A percentile compares a stretch with the other conserved stretches of the same genome.
These are phyloP conservation scores for Ogataea zsoltii DNA, from an alignment of 805 yeast species.

Conservation along the genomic window DNA sequence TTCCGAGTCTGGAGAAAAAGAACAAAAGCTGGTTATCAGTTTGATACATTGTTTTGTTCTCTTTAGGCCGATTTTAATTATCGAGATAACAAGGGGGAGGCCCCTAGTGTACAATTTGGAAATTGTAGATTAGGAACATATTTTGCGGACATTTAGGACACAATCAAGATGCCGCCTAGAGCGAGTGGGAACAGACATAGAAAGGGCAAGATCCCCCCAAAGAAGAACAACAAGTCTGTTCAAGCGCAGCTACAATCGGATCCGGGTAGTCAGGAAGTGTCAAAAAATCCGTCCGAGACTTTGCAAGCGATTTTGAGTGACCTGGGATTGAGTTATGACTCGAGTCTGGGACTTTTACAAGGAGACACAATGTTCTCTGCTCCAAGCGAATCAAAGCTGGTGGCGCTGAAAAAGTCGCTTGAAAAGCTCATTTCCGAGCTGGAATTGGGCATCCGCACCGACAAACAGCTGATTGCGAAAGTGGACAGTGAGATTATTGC, in stretches of 20 bases:
- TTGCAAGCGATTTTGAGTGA: conserved; percentile 54
- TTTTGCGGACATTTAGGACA: neutral
- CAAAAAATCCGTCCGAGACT: conserved; percentile 38
- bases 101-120: neutral
- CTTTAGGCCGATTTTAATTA: neutral
- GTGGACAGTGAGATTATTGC: conserved; percentile 16
- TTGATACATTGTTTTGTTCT: neutral
- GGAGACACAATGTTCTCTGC: conserved; percentile 50
- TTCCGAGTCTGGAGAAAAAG: neutral
- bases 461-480: conserved; percentile 25
- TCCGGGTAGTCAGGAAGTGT: conserved; percentile 8
- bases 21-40: too few species aligned
- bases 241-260: conserved; percentile 4
- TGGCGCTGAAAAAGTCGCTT: conserved; percentile 35
- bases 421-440: conserved; percentile 42
- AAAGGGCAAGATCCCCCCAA: conserved; percentile 27
- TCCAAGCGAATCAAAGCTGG: conserved; percentile 27
- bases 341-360: conserved; percentile 57
- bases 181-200: conserved; percentile 21
- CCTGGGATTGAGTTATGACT: conserved; percentile 55
- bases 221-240: conserved; percentile 18
- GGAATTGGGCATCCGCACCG: conserved; percentile 31
- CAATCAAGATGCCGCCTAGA: conserved; percentile 28
- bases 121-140: neutral
- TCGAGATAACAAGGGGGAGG: neutral